These are phyloP conservation scores for Heimioporus sp. DNA, from an alignment of 768 basidiomycete genomes.

Conservation along the genomic window DNA sequence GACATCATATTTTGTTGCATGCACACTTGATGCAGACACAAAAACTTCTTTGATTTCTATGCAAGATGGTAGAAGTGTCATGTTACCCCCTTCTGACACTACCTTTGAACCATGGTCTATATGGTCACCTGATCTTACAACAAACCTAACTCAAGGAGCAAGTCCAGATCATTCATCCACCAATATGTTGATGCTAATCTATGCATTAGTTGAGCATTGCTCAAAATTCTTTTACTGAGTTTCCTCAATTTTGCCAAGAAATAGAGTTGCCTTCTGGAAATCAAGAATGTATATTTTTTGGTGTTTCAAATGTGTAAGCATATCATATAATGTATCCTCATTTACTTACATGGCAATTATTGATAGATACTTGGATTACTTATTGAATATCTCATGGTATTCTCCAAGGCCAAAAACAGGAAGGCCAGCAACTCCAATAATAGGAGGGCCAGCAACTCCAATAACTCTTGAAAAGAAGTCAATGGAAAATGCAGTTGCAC, in stretches of 20 bases:
- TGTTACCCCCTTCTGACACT: background rate
- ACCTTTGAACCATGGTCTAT: background rate
- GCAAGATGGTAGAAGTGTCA: background rate
- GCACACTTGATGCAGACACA: slow-evolving; percentile 1
- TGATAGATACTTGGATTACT: background rate
- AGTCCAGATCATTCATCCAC: background rate
- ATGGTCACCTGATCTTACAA: slow-evolving; percentile 3
- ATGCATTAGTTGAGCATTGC: background rate
- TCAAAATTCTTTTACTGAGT: background rate
- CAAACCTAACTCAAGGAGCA: background rate
- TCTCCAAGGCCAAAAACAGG: too few relatives aligned
- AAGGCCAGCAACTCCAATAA: background rate
- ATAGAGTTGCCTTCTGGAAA: background rate
- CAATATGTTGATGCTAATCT: background rate
- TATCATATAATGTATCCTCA: background rate
- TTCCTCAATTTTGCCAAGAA: background rate
- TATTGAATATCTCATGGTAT: slow-evolving; percentile 2
- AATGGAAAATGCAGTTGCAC: slow-evolving; percentile 5
- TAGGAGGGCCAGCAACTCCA: background rate
- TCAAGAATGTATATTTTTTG: background rate
- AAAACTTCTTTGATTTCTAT: background rate
- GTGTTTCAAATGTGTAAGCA: background rate
- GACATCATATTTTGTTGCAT: background rate
- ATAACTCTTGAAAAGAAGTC: background rate
- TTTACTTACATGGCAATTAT: background rate